phyloP scores from a whole-genome alignment of 176 grass and related monocot genomes.

The Oryza longistaminata region DNA sequence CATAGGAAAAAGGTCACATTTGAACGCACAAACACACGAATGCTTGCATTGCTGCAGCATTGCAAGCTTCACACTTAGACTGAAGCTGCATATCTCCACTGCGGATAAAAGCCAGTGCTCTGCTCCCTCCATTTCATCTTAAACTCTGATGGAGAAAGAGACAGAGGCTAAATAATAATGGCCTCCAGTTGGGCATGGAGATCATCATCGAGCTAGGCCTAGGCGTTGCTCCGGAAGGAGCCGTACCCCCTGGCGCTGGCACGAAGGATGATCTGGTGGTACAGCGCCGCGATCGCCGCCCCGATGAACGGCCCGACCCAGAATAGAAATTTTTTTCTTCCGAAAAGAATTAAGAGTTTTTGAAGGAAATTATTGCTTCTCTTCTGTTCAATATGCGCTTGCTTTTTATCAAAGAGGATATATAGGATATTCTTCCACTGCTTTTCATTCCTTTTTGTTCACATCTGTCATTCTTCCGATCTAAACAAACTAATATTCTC shows the following conservation, averaged over 20 bases:
- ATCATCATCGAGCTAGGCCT: slow-evolving; percentile 18
- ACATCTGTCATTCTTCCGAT: neutral
- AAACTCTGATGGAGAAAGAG: slow-evolving; percentile 20
- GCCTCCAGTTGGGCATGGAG: too few species aligned
- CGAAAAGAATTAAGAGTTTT: neutral
- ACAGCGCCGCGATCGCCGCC: slow-evolving; percentile 58
- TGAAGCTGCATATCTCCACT: too few species aligned
- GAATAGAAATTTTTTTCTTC: too few species aligned
- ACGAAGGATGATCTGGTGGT: slow-evolving; percentile 70
- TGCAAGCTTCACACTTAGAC: too few species aligned
- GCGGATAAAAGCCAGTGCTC: too few species aligned
- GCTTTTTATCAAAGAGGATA: neutral
- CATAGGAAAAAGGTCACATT: too few species aligned
- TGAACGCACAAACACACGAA: too few species aligned
- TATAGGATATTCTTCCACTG: slow-evolving; percentile 5
- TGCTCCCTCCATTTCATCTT: neutral
- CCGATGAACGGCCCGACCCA: slow-evolving; percentile 73
- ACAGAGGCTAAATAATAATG: too few species aligned
- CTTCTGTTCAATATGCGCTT: neutral
- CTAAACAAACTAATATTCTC: neutral
- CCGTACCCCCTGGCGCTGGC: slow-evolving; percentile 53
- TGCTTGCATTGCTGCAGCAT: too few species aligned
- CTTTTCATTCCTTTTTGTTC: slow-evolving; percentile 13
- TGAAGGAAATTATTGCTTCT: neutral
- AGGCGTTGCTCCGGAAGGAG: slow-evolving; percentile 68